Evolutionary conservation across 495 filamentous ascomycete species (phyloP), one percentile per base, ranked within the genome.

Genomic region (Annulohypoxylon stygium): DNA sequence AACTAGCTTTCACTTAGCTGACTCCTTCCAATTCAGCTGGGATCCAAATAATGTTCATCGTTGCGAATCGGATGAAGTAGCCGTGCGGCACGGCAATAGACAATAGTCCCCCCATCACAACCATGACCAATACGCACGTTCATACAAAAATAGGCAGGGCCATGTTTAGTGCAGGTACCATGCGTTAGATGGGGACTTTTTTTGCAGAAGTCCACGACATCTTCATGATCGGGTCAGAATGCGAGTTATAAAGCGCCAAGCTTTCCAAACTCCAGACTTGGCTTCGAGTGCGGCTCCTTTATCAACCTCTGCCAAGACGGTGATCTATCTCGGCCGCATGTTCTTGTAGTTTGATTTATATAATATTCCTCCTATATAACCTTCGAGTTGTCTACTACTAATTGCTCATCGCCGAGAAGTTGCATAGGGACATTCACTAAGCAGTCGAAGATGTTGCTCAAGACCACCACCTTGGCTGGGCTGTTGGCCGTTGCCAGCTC

Each of bases 191-290:
- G 33, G 43, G 30, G 65, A 23, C 25, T 39, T 8, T 4, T 51
- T 53, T 33, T 41, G 26, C 23, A 6, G 23, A 26, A 25, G 30
- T 7, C 43, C 36, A 57, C 9, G 7, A n/a, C n/a, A 57, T 37
- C 16, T 34, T 33, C 51, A 9, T 18, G 16, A 14, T 23, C 26
- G 6, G 37, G 47, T 33, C 55, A 43, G 8, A 43, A 16, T 47
- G 33, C 12, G 37, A 5, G 12, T 23, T 65, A 65, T 60, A 70
- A 65, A 54, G 26, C 59, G 50, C 50, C 50, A 70, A 65, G 68
- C 50, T 43, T 43, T 33, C 67, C 51, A 48, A 48, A 34, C 33
- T 62, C 41, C 36, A 33, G 11, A 59, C 30, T 26, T 50, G 20
- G 8, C 43, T 23, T 59, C 11, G 6, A 48, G 26, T 70, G 53